Percentiles rank a stretch among this genome's conserved stretches.
phyloP scores from a whole-genome alignment of 768 basidiomycete genomes.

The Leucocoprinus sp. region DNA sequence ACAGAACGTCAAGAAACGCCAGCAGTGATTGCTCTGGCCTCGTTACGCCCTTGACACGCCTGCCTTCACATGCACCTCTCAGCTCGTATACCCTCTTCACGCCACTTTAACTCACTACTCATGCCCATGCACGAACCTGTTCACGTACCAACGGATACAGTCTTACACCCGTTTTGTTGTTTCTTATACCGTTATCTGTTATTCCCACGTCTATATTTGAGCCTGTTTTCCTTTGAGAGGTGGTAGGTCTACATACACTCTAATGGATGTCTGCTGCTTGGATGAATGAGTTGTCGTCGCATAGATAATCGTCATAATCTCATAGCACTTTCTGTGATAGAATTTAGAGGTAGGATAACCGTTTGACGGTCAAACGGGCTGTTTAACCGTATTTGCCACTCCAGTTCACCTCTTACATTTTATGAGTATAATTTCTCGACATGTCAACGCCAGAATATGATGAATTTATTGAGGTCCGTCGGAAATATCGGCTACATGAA shows the following conservation, averaged over 20 bases:
- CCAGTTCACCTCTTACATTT: background rate
- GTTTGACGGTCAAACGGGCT: too few relatives aligned
- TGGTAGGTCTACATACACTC: constrained; percentile 13
- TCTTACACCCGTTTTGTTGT: constrained; percentile 22
- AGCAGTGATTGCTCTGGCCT: constrained; percentile 37
- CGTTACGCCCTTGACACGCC: background rate
- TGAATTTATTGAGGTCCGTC: constrained; percentile 6
- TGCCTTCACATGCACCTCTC: constrained; percentile 15
- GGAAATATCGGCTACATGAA: background rate
- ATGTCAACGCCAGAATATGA: constrained; percentile 4
- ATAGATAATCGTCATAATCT: too few relatives aligned
- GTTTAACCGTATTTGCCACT: too few relatives aligned
- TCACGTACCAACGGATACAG: constrained; percentile 28
- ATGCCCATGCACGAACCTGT: constrained; percentile 33
- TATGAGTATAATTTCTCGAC: background rate
- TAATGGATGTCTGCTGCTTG: constrained; percentile 11
- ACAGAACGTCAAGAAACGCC: constrained; percentile 92
- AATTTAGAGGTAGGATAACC: too few relatives aligned
- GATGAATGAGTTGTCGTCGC: too few relatives aligned
- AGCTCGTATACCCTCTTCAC: constrained; percentile 26
- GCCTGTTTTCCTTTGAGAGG: constrained; percentile 14
- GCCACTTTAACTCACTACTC: constrained; percentile 24
- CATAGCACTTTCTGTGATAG: too few relatives aligned
- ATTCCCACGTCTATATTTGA: constrained; percentile 15
- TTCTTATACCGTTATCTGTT: constrained; percentile 13